phyloP scores from a whole-genome alignment of 805 yeast genomes.

The Yamadazyma sp. region DNA sequence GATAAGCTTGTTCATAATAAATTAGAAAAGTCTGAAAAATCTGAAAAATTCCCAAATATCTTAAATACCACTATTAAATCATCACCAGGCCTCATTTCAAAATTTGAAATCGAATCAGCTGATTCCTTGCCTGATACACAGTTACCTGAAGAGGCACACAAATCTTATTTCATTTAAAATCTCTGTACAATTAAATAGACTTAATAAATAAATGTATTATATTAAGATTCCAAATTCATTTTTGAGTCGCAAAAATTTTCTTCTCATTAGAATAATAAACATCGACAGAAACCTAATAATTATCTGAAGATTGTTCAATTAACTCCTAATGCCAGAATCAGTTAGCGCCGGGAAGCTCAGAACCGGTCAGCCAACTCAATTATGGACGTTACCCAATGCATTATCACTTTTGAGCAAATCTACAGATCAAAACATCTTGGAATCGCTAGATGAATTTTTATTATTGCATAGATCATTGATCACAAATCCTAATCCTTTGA shows the following conservation, averaged over 20 bases:
- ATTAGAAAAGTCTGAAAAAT: conserved; percentile 19
- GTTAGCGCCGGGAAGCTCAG: neutral
- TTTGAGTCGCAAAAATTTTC: too few species aligned
- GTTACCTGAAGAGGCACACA: conserved; percentile 9
- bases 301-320: too few species aligned
- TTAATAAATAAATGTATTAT: too few species aligned
- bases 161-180: conserved; percentile 3
- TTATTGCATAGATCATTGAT: conserved; percentile 28
- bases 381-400: conserved; percentile 42
- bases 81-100: conserved; percentile 24
- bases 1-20: conserved; percentile 66
- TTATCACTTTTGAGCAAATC: conserved; percentile 27
- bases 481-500: conserved; percentile 31
- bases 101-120: conserved; percentile 9
- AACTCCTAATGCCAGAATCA: conserved; percentile 10
- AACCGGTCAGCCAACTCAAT: conserved; percentile 30
- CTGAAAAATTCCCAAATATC: conserved; percentile 29
- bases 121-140: neutral
- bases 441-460: conserved; percentile 40
- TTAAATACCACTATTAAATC: conserved; percentile 35
- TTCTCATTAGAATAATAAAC: neutral
- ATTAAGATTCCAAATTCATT: too few species aligned
- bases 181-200: too few species aligned
- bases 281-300: neutral
- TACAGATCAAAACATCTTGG: conserved; percentile 28